Evolutionary conservation across 352 stramenopile genomes (phyloP).

Genomic region (Phytopythium aichiense): DNA sequence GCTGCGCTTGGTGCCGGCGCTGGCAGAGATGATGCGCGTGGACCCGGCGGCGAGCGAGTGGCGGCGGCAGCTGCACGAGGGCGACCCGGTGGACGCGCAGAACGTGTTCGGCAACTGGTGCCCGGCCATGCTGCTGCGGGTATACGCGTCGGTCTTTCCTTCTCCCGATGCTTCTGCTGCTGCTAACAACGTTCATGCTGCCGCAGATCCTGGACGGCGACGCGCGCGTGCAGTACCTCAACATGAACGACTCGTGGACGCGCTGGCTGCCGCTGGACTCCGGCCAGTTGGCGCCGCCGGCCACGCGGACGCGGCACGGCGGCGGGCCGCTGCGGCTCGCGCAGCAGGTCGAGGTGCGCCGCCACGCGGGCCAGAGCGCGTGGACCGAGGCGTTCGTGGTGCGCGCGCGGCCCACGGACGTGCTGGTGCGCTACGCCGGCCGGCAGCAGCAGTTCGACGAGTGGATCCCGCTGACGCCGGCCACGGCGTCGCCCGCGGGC

Average conservation of each 20-base stretch:
- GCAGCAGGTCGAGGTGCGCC: slow-evolving; percentile 68
- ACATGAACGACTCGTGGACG: slow-evolving; percentile 79
- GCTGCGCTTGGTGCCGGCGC: too few species aligned
- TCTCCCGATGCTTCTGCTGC: background rate
- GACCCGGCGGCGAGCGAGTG: slow-evolving; percentile 66
- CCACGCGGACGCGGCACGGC: slow-evolving; percentile 53
- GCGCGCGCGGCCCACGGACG: slow-evolving; percentile 27
- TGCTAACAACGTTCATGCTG: background rate
- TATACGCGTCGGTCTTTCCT: slow-evolving; percentile 8
- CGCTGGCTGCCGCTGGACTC: slow-evolving; percentile 67
- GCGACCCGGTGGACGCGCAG: slow-evolving; percentile 65
- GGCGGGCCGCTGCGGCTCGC: slow-evolving; percentile 53
- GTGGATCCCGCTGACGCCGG: slow-evolving; percentile 63
- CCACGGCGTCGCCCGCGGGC: slow-evolving; percentile 46
- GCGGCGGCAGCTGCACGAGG: slow-evolving; percentile 60
- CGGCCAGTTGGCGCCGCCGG: slow-evolving; percentile 46
- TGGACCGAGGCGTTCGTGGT: slow-evolving; percentile 74
- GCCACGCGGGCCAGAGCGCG: slow-evolving; percentile 19
- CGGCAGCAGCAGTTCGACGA: slow-evolving; percentile 66
- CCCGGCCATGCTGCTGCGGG: slow-evolving; percentile 46
- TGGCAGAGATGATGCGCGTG: slow-evolving; percentile 78
- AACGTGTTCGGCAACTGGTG: slow-evolving; percentile 87
- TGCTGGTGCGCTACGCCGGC: slow-evolving; percentile 67
- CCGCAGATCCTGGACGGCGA: slow-evolving; percentile 53
- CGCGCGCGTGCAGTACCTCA: slow-evolving; percentile 66